phyloP scores from a whole-genome alignment of 1,139 yeast species.

The Spathaspora sp. region DNA sequence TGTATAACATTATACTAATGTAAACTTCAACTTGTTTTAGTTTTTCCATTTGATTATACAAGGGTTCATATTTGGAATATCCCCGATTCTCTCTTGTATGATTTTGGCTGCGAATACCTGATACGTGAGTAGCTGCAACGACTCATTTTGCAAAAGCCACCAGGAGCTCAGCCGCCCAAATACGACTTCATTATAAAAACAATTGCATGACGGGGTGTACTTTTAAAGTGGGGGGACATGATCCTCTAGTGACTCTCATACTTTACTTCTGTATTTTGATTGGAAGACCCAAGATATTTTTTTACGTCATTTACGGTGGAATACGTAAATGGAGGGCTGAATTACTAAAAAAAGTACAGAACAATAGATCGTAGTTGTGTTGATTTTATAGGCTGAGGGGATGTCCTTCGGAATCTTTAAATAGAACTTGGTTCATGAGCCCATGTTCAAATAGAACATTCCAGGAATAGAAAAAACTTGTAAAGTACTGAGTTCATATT shows the following conservation, averaged over 20 bases:
- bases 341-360: not conserved
- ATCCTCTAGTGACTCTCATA: not conserved
- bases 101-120: not conserved
- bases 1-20: not conserved
- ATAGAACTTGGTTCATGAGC: not conserved
- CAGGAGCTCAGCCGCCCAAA: not conserved
- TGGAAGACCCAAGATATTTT: not conserved
- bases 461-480: too few species aligned
- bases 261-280: not conserved
- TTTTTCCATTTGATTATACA: not conserved
- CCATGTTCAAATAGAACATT: too few species aligned
- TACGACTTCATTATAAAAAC: not conserved
- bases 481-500: too few species aligned
- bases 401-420: not conserved
- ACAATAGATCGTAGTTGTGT: not conserved
- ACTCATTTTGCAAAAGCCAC: not conserved
- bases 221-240: not conserved
- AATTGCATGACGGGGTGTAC: not conserved
- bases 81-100: not conserved
- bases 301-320: not conserved
- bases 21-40: not conserved
- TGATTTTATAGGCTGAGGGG: not conserved
- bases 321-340: not conserved
- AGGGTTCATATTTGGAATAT: not conserved
- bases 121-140: not conserved